These are phyloP conservation scores for Scheffersomyces titani DNA, from an alignment of 1,139 yeast species.

Conservation along the genomic window DNA sequence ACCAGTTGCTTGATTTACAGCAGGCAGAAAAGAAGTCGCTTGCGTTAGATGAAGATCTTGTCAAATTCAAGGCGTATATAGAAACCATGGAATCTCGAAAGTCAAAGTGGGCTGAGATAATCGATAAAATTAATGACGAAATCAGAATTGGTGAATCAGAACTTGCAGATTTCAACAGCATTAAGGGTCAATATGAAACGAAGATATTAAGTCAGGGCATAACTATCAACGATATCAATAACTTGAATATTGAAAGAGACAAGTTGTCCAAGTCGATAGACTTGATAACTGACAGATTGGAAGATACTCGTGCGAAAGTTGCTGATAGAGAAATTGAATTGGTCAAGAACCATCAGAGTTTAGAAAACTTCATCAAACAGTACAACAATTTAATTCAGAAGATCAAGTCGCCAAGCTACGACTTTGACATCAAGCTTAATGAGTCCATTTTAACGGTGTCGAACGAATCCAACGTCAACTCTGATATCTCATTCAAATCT, in stretches of 20 bases:
- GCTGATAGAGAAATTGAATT: conserved; percentile 51
- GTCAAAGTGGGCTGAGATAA: conserved; percentile 60
- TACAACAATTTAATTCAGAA: conserved; percentile 58
- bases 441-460: conserved; percentile 23
- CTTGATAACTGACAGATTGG: conserved; percentile 42
- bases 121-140: conserved; percentile 58
- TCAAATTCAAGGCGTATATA: conserved; percentile 70
- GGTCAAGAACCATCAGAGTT: conserved; percentile 47
- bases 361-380: conserved; percentile 53
- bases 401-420: conserved; percentile 27
- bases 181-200: conserved; percentile 47
- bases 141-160: conserved; percentile 48
- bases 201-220: conserved; percentile 57
- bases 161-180: conserved; percentile 42
- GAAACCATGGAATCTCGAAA: conserved; percentile 66
- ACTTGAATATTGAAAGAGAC: conserved; percentile 62
- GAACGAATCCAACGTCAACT: conserved; percentile 14
- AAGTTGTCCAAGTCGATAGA: conserved; percentile 60
- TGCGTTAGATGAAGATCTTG: conserved; percentile 71
- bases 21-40: conserved; percentile 56
- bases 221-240: conserved; percentile 62
- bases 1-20: conserved; percentile 32
- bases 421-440: conserved; percentile 32
- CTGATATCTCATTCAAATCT: conserved; percentile 26
- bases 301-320: conserved; percentile 33